phyloP scores from a whole-genome alignment of 768 basidiomycete genomes.

The Boletus fagicola region DNA sequence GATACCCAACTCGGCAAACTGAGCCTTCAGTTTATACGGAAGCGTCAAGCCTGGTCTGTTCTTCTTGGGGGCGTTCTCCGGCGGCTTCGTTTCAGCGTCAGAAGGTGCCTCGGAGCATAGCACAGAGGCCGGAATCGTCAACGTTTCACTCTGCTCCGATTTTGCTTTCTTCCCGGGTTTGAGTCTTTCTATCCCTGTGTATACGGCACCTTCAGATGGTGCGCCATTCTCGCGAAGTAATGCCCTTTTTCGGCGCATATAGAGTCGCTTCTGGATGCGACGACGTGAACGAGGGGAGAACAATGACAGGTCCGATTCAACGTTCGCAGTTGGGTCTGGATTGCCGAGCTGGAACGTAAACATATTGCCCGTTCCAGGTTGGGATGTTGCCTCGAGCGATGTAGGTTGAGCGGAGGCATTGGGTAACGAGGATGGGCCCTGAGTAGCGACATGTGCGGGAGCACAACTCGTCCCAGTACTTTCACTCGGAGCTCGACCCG shows the following conservation, averaged over 20 bases:
- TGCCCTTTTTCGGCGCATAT: constrained; percentile 73
- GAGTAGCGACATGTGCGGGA: background rate
- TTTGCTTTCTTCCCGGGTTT: constrained; percentile 38
- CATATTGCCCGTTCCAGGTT: background rate
- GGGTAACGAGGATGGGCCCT: background rate
- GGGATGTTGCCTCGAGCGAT: background rate
- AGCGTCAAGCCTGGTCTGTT: constrained; percentile 40
- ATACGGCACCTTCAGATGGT: background rate
- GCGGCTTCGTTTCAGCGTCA: constrained; percentile 7
- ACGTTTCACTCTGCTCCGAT: background rate
- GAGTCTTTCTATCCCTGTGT: constrained; percentile 25
- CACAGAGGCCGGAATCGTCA: constrained; percentile 7
- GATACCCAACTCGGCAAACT: constrained; percentile 45
- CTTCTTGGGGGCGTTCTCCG: constrained; percentile 14
- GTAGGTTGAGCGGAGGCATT: background rate
- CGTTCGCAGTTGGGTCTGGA: background rate
- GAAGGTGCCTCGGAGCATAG: constrained; percentile 8
- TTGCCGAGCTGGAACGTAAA: background rate
- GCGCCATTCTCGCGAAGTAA: constrained; percentile 37
- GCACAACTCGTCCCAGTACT: background rate
- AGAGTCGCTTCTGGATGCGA: constrained; percentile 58
- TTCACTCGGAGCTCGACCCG: background rate
- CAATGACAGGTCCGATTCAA: constrained; percentile 17
- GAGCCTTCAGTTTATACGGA: constrained; percentile 43
- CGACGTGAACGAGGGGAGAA: constrained; percentile 52